phyloP scores from a whole-genome alignment of 495 filamentous ascomycete genomes.

The Penicillium antarcticum region DNA sequence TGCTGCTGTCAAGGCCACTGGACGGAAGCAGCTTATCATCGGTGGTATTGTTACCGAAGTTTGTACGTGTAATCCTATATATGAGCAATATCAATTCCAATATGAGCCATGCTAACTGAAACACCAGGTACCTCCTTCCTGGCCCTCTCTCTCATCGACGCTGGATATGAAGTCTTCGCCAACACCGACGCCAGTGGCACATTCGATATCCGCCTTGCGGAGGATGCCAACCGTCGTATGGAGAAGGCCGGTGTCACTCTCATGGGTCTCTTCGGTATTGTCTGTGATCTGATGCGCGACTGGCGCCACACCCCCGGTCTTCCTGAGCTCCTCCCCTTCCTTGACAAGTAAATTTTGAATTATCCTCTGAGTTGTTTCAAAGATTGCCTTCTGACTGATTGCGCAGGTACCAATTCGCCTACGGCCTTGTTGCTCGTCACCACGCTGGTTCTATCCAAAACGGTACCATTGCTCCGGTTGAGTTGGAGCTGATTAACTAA shows the following conservation, averaged over 20 bases:
- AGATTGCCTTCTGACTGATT: neutral
- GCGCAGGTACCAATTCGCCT: slow-evolving; percentile 37
- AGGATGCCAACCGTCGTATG: slow-evolving; percentile 65
- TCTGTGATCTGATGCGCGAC: slow-evolving; percentile 73
- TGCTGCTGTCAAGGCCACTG: slow-evolving; percentile 59
- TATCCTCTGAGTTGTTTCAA: neutral
- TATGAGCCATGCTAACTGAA: neutral
- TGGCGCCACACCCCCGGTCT: slow-evolving; percentile 70
- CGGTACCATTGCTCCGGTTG: slow-evolving; percentile 38
- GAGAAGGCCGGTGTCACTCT: slow-evolving; percentile 62
- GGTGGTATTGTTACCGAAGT: slow-evolving; percentile 76
- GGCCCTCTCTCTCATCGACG: slow-evolving; percentile 65
- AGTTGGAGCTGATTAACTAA: slow-evolving; percentile 23
- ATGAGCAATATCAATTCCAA: neutral
- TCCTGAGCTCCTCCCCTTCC: slow-evolving; percentile 56
- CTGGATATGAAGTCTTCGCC: slow-evolving; percentile 74
- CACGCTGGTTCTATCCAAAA: slow-evolving; percentile 47
- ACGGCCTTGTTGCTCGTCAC: slow-evolving; percentile 47
- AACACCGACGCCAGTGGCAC: slow-evolving; percentile 72
- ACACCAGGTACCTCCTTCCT: slow-evolving; percentile 61
- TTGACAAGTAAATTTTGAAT: slow-evolving; percentile 52
- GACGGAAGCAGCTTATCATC: slow-evolving; percentile 69
- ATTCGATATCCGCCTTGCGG: slow-evolving; percentile 51
- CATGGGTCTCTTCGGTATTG: slow-evolving; percentile 63
- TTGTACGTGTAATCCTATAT: slow-evolving; percentile 41